These are phyloP conservation scores for Rubia tinctorum DNA, from an alignment of 305 asterid species.

Conservation along the genomic window DNA sequence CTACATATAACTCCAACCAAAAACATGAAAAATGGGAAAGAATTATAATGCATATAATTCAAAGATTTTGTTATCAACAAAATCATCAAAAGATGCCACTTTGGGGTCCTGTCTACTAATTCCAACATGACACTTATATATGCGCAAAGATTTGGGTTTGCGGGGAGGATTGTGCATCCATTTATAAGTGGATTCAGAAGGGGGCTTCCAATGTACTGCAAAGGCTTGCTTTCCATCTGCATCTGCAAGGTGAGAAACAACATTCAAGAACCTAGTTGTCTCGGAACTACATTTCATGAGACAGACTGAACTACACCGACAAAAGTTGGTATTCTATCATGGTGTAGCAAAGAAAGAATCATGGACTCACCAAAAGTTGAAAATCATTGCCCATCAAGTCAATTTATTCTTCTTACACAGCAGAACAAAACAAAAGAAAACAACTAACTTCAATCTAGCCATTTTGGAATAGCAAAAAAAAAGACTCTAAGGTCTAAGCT, in stretches of 20 bases:
- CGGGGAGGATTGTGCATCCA: constrained; percentile 81
- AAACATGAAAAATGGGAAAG: constrained; percentile 10
- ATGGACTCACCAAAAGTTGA: too few relatives aligned
- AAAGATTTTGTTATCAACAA: constrained; percentile 46
- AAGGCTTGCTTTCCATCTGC: constrained; percentile 73
- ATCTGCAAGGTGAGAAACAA: constrained; percentile 40
- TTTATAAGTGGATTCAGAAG: constrained; percentile 72
- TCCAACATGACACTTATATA: constrained; percentile 97
- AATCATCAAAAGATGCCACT: constrained; percentile 69
- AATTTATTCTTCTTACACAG: too few relatives aligned
- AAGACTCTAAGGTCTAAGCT: too few relatives aligned
- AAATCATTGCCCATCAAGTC: too few relatives aligned
- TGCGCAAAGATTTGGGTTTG: constrained; percentile 83
- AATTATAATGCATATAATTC: constrained; percentile 17
- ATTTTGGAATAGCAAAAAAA: too few relatives aligned
- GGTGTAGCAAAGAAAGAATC: too few relatives aligned
- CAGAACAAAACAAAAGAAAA: too few relatives aligned
- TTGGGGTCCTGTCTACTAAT: constrained; percentile 73
- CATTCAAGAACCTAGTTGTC: constrained; percentile 15
- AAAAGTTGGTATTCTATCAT: too few relatives aligned
- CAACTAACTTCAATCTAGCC: too few relatives aligned
- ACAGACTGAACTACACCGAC: too few relatives aligned
- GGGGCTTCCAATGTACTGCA: constrained; percentile 98
- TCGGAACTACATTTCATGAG: too few relatives aligned
- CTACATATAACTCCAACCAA: constrained; percentile 18